Evolutionary conservation across 495 filamentous ascomycete species (phyloP), one percentile per base, ranked within the genome.

Genomic region (Paragyromitra xinjiangensis): DNA sequence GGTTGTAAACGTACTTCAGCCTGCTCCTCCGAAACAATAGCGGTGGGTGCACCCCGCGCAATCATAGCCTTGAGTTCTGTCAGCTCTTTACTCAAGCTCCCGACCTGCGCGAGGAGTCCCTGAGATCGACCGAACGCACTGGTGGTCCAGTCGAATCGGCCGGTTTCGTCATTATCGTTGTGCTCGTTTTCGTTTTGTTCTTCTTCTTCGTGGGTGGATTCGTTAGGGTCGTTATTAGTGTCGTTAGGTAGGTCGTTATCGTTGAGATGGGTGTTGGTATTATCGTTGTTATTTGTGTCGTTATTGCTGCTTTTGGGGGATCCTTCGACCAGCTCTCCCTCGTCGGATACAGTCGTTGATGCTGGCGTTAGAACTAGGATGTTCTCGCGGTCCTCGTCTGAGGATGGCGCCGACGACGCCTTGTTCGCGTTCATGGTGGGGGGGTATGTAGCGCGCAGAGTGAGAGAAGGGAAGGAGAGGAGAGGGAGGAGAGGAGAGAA

Each of bases 41-140:
- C 39, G 16, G 51, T 8, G 6, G 29, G 26, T 3, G 11, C 63
- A 8, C 74, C 59, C 44, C 75, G 77, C n/a, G 64, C 79, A 56
- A 81, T 75, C 70, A 81, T 63, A 14, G 62, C 65, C 34, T 78
- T 81, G 51, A 81, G 79, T 51, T 81, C 75, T 6, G 64, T 66
- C 16, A 81, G 51, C 50, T 81, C 80, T 50, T 81, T 81, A 39
- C 75, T 81, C 75, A 81, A 71, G 67, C 74, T 81, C 16, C 79
- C 79, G 34, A 81, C 75, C 66, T 78, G 79, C 22, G 74, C 66
- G 16, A 66, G 74, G 50, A 79, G 74, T 14, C 73, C 73, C 40
- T 53, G 68, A 8, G 69, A 64, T 6, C 74, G 59, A n/a, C 69
- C 61, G 51, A 65, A 77, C 16, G 74, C 69, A 1, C 68, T 65